Conservation (phyloP, 768 basidiomycete genomes). For the Leccinellum rugosiceps region DNA sequence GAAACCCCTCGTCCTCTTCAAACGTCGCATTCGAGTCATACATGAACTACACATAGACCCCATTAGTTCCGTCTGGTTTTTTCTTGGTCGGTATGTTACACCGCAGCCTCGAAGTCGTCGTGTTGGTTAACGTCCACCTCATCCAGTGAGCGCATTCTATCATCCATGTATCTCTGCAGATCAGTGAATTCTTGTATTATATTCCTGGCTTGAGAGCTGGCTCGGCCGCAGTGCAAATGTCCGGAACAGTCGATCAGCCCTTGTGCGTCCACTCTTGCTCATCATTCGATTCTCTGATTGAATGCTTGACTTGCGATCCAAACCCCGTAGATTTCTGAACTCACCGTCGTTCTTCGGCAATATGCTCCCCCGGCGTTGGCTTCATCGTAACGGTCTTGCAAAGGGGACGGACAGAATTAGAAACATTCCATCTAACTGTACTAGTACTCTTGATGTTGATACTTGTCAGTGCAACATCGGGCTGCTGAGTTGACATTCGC, state of each 20-base stretch:
- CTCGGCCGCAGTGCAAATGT: constrained; percentile 1
- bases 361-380: neutral
- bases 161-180: constrained; percentile 13
- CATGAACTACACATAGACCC: constrained; percentile 12
- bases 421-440: constrained; percentile 14
- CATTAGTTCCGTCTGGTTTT: neutral
- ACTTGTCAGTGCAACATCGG: neutral
- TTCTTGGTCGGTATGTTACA: constrained; percentile 16
- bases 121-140: constrained; percentile 10
- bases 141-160: constrained; percentile 14
- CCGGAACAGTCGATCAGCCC: constrained; percentile 4
- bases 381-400: neutral
- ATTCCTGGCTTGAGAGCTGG: constrained; percentile 1
- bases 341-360: neutral
- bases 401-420: constrained; percentile 4
- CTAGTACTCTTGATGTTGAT: neutral
- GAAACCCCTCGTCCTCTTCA: constrained; percentile 3
- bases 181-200: constrained; percentile 16
- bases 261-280: constrained; percentile 15
- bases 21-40: constrained; percentile 8
- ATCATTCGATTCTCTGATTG: neutral
- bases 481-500: constrained; percentile 11
- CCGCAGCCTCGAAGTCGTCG: constrained; percentile 1
- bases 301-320: neutral
- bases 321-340: constrained; percentile 3